Percentiles rank a stretch among this genome's conserved stretches.
Evolutionary conservation across 495 filamentous ascomycete genomes (phyloP).

Genomic region (Corynascus novoguineensis): DNA sequence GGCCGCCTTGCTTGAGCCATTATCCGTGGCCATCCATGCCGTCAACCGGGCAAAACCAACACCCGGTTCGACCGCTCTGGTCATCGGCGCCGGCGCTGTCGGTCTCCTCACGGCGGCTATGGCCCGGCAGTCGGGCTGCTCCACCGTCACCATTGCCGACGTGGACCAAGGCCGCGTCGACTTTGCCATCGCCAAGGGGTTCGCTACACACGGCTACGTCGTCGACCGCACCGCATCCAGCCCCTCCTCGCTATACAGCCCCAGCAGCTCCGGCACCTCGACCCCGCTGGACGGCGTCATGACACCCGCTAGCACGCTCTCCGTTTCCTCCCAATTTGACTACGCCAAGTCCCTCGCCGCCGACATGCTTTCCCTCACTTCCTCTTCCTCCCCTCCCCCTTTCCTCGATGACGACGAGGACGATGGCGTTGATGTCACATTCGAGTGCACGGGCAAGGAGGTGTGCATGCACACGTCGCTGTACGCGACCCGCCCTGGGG

Average conservation of each 20-base stretch:
- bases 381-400: slow-evolving; percentile 11
- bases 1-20: slow-evolving; percentile 78
- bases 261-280: slow-evolving; percentile 37
- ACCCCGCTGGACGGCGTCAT: slow-evolving; percentile 41
- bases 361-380: slow-evolving; percentile 47
- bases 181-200: slow-evolving; percentile 66
- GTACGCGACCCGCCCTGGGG: slow-evolving; percentile 73
- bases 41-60: slow-evolving; percentile 53
- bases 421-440: slow-evolving; percentile 69
- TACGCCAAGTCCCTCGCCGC: slow-evolving; percentile 54
- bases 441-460: slow-evolving; percentile 90
- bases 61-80: slow-evolving; percentile 58
- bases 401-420: slow-evolving; percentile 41
- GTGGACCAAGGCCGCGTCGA: slow-evolving; percentile 71
- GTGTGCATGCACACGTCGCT: slow-evolving; percentile 80
- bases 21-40: slow-evolving; percentile 82
- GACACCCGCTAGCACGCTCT: slow-evolving; percentile 40
- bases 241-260: slow-evolving; percentile 35
- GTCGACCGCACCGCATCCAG: slow-evolving; percentile 45
- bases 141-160: slow-evolving; percentile 69
- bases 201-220: slow-evolving; percentile 63
- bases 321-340: slow-evolving; percentile 45
- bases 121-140: slow-evolving; percentile 61
- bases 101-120: slow-evolving; percentile 73
- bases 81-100: slow-evolving; percentile 83